A percentile compares a stretch with the other conserved stretches of the same genome.
phyloP scores from a whole-genome alignment of 768 basidiomycete genomes.

The Candolleomyces efflorescens region DNA sequence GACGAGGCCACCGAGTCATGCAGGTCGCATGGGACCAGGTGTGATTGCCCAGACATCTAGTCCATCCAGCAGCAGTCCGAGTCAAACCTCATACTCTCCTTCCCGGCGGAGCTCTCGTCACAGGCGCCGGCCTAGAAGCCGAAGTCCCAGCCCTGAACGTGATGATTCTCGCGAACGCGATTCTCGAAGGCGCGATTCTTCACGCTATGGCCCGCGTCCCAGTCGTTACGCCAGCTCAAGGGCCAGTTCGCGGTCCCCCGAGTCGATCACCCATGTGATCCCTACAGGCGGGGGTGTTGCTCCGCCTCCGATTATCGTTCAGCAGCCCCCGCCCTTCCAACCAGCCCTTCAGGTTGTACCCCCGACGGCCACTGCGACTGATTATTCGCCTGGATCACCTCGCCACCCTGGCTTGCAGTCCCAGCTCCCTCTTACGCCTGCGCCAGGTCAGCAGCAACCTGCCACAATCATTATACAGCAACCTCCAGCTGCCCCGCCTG shows the following conservation, averaged over 20 bases:
- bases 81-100: too few species aligned
- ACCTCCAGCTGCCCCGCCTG: constrained; percentile 8
- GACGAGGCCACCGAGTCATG: background rate
- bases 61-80: too few species aligned
- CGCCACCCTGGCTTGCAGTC: constrained; percentile 22
- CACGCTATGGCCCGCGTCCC: background rate
- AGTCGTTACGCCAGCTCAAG: constrained; percentile 12
- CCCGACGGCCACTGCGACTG: background rate
- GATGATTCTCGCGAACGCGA: background rate
- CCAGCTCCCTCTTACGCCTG: background rate
- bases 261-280: background rate
- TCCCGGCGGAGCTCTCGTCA: too few species aligned
- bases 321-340: constrained; percentile 13
- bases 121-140: background rate
- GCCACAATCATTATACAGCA: constrained; percentile 26
- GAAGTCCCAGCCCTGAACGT: background rate
- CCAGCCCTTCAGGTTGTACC: background rate
- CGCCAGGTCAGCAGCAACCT: constrained; percentile 20
- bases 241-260: constrained; percentile 10
- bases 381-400: constrained; percentile 16
- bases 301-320: constrained; percentile 8
- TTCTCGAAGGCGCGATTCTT: too few species aligned
- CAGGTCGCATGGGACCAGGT: background rate
- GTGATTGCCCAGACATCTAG: too few species aligned
- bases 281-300: background rate